These are phyloP conservation scores for Coemansia sp. DNA, from an alignment of 192 early-diverging fungal species.

Conservation along the genomic window DNA sequence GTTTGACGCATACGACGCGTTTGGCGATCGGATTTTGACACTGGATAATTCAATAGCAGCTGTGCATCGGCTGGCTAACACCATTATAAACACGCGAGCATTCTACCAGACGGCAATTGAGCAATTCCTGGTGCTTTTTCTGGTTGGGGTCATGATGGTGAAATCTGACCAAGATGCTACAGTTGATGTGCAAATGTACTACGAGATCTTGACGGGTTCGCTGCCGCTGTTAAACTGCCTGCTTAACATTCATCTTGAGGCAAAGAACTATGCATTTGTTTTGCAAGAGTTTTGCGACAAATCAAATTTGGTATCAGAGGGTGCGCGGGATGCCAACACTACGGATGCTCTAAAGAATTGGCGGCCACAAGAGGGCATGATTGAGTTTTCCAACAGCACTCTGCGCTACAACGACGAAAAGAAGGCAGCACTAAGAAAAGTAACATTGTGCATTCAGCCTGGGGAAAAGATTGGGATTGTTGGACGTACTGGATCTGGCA, in stretches of 20 bases:
- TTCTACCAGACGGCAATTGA: constrained; percentile 10
- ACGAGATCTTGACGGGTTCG: constrained; percentile 10
- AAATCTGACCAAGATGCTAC: background rate
- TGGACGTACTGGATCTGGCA: constrained; percentile 68
- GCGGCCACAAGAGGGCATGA: constrained; percentile 20
- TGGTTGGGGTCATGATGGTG: constrained; percentile 16
- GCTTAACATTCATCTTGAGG: background rate
- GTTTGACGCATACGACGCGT: constrained; percentile 9
- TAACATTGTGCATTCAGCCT: constrained; percentile 47
- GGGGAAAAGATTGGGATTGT: constrained; percentile 56
- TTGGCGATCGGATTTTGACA: constrained; percentile 6
- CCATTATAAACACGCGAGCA: constrained; percentile 5
- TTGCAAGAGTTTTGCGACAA: constrained; percentile 22
- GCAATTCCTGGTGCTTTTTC: constrained; percentile 5
- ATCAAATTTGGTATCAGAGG: constrained; percentile 13
- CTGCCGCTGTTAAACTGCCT: constrained; percentile 16
- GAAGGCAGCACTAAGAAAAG: constrained; percentile 41
- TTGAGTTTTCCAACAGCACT: constrained; percentile 15
- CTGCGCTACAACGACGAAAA: constrained; percentile 21
- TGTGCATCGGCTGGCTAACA: constrained; percentile 14
- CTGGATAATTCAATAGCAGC: constrained; percentile 1
- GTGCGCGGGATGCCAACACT: background rate
- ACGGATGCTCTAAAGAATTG: background rate
- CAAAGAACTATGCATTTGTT: constrained; percentile 9
- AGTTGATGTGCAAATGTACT: constrained; percentile 19